Evolutionary conservation across 2,329 filamentous ascomycete genomes (phyloP).

Genomic region (Colletotrichum tanaceti): DNA sequence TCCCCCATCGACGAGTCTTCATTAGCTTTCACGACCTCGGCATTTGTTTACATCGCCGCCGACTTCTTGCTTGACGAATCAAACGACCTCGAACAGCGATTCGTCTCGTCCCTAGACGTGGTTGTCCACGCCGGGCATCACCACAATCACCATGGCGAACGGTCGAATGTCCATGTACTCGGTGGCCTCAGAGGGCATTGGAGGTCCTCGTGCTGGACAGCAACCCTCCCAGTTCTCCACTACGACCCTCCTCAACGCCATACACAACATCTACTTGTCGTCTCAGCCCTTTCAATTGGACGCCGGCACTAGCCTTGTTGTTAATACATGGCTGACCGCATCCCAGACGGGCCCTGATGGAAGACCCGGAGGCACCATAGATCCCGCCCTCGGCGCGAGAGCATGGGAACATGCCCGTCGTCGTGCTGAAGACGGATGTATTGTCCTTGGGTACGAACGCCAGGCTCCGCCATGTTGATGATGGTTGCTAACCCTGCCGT

Average conservation of each 20-base stretch:
- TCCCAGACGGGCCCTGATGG: conserved; percentile 76
- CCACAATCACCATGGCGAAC: conserved; percentile 63
- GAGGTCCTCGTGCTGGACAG: conserved; percentile 69
- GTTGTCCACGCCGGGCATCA: conserved; percentile 55
- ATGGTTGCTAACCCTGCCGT: conserved; percentile 10
- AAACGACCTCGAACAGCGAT: conserved; percentile 32
- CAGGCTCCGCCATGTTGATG: background rate
- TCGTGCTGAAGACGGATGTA: conserved; percentile 93
- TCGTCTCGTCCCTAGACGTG: conserved; percentile 46
- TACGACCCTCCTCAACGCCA: conserved; percentile 89
- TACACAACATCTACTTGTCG: conserved; percentile 89
- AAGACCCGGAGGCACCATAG: conserved; percentile 80
- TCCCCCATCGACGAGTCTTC: conserved; percentile 4
- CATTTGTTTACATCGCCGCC: conserved; percentile 16
- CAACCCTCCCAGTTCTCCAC: conserved; percentile 87
- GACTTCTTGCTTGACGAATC: conserved; percentile 5
- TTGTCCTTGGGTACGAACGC: conserved; percentile 80
- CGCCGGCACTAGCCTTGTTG: conserved; percentile 88
- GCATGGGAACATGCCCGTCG: conserved; percentile 97
- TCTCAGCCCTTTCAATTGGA: conserved; percentile 88
- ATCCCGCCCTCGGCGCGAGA: conserved; percentile 79
- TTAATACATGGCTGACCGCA: conserved; percentile 95
- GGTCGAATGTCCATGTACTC: conserved; percentile 76
- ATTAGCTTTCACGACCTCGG: conserved; percentile 21
- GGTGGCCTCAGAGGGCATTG: conserved; percentile 71